Evolutionary conservation across 108 stramenopile genomes (phyloP).

Genomic region (Conticribra weissflogii): DNA sequence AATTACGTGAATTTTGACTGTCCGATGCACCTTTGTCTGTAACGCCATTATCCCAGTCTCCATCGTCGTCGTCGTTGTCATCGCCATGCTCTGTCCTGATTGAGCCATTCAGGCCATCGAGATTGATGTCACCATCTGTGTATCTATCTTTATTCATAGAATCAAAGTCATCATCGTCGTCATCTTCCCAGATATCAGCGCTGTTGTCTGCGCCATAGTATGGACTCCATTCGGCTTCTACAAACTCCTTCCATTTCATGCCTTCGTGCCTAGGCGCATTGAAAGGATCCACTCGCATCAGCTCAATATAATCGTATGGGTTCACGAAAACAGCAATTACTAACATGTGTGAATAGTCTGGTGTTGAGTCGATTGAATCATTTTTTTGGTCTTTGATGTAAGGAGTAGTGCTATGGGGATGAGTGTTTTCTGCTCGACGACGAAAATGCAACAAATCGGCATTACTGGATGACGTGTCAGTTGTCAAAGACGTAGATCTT

Average conservation of each 20-base stretch:
- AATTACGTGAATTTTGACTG: too few relatives aligned
- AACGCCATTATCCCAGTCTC: slow-evolving; percentile 7
- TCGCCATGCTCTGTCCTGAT: neutral
- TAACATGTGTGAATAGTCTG: slow-evolving; percentile 19
- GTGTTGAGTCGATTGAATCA: neutral
- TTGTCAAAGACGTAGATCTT: too few relatives aligned
- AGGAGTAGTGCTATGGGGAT: slow-evolving; percentile 2
- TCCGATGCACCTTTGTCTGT: neutral
- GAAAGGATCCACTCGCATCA: slow-evolving; percentile 52
- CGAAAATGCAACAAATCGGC: neutral
- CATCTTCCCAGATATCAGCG: neutral
- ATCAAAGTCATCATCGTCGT: neutral
- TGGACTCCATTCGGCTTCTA: slow-evolving; percentile 26
- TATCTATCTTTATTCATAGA: neutral
- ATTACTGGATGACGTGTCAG: neutral
- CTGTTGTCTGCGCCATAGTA: neutral
- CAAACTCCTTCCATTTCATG: slow-evolving; percentile 34
- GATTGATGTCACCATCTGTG: neutral
- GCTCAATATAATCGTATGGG: slow-evolving; percentile 64
- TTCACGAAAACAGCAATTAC: slow-evolving; percentile 48
- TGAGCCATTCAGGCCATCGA: too few relatives aligned
- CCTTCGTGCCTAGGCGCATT: slow-evolving; percentile 37
- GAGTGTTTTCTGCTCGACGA: slow-evolving; percentile 4
- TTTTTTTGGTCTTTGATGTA: neutral
- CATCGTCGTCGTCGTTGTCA: slow-evolving; percentile 11